Base-by-base conservation (phyloP, 164 flowering plant genomes). In the Liquidambar formosana region DNA sequence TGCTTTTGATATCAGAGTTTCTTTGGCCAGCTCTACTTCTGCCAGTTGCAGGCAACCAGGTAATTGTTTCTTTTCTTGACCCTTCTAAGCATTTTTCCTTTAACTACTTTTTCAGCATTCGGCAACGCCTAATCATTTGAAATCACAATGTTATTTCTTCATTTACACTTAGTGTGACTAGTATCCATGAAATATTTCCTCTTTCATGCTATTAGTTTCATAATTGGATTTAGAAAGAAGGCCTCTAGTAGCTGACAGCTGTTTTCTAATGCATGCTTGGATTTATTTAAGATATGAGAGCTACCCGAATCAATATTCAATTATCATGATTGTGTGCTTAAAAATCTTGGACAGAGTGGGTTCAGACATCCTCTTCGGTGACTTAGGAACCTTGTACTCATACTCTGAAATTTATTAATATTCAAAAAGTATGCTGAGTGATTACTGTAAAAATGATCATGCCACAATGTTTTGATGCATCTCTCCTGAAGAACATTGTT, bases 1-100 rank as follows among this genome's bases (percentile, higher is more conserved):
- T 95, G 78, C 96, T 95, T 76, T 76, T 91, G 76, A 72, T 83
- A 63, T 88, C 97, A n/a, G 99, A 95, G 72, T 93, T 92, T 71
- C 91, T 95, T 47, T 95, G 99, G 99, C 99, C 99, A 11, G 90
- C 93, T 71, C 74, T 95, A 57, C 92, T 95, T 73, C 84, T 95
- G 59, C 97, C 99, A 48, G 94, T 93, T 75, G 94, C 99, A 68
- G 96, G 97, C 26, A 89, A 82, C 71, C 87, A 86, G 97, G 97
- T 91, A 56, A 52, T 23, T 58, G 65, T 25, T 51, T 19, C 38
- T 28, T 64, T 21, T 61, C 15, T 49, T 14, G 8, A 10, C 3
- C 1, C 10, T 27, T 54, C 18, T 4, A 4, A 65, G 25, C 19
- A 38, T 53, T 10, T 41, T 11, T 11, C 44, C 9, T 33, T 21